Evolutionary conservation across 2,329 filamentous ascomycete species (phyloP).

Genomic region (Calonectria pseudoturangicola): DNA sequence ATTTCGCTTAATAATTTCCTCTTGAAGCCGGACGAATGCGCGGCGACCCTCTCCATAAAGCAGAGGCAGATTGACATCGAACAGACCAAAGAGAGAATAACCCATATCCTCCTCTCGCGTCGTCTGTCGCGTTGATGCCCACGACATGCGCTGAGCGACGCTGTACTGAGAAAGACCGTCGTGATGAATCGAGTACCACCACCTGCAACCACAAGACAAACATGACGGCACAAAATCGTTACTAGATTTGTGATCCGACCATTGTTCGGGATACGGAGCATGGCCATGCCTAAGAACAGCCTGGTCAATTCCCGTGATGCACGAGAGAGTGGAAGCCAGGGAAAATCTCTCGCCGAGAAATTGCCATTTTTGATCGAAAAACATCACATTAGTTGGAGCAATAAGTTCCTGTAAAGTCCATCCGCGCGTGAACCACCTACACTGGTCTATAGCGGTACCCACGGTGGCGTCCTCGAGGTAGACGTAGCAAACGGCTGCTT

Average conservation of each 20-base stretch:
- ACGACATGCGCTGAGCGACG: slow-evolving; percentile 37
- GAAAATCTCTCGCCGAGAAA: slow-evolving; percentile 49
- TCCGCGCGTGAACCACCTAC: slow-evolving; percentile 61
- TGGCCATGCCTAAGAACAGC: slow-evolving; percentile 31
- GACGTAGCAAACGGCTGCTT: slow-evolving; percentile 28
- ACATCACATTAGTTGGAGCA: slow-evolving; percentile 58
- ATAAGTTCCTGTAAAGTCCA: slow-evolving; percentile 81
- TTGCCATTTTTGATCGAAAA: slow-evolving; percentile 56
- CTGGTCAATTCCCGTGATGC: slow-evolving; percentile 48
- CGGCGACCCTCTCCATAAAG: slow-evolving; percentile 48
- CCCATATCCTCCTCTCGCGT: slow-evolving; percentile 46
- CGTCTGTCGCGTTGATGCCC: slow-evolving; percentile 35
- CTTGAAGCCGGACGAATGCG: slow-evolving; percentile 47
- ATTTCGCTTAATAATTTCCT: slow-evolving; percentile 44
- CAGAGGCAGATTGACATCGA: slow-evolving; percentile 48
- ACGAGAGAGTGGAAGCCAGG: slow-evolving; percentile 37
- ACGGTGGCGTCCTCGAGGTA: slow-evolving; percentile 25
- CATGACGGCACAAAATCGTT: slow-evolving; percentile 30
- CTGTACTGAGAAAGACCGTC: slow-evolving; percentile 35
- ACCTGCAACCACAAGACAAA: slow-evolving; percentile 27
- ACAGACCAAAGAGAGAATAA: slow-evolving; percentile 48
- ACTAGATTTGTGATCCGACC: slow-evolving; percentile 24
- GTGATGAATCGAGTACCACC: slow-evolving; percentile 27
- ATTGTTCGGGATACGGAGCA: slow-evolving; percentile 18
- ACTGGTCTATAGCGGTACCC: slow-evolving; percentile 3